A percentile compares a stretch with the other conserved stretches of the same genome.
phyloP scores from a whole-genome alignment of 257 asterid genomes.

The Fraxinus quadrangulata region DNA sequence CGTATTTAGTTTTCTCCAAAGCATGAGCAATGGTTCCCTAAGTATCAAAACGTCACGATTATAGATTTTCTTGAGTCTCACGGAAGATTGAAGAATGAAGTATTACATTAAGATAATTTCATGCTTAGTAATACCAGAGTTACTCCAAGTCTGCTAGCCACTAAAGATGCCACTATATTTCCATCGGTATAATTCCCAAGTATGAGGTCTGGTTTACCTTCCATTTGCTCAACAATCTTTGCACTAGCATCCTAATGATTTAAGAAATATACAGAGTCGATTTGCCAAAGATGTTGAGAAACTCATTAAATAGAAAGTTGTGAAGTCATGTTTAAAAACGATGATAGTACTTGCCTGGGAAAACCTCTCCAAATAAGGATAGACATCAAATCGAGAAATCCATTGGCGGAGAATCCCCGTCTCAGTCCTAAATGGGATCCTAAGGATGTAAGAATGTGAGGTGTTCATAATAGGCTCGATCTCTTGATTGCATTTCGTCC shows the following conservation, averaged over 20 bases:
- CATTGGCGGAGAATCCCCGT: conserved; percentile 70
- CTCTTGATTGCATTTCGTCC: conserved; percentile 73
- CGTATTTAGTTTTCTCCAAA: conserved; percentile 84
- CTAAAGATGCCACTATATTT: conserved; percentile 77
- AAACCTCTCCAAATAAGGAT: conserved; percentile 75
- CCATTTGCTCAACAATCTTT: conserved; percentile 69
- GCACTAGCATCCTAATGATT: conserved; percentile 60
- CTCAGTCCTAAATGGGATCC: conserved; percentile 73
- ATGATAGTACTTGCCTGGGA: conserved; percentile 33
- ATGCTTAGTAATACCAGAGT: conserved; percentile 48
- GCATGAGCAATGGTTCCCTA: conserved; percentile 97
- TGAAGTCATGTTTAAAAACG: background rate
- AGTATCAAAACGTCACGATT: conserved; percentile 2
- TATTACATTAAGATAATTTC: background rate
- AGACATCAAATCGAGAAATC: conserved; percentile 80
- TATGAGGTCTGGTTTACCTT: conserved; percentile 80
- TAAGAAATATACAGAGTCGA: conserved; percentile 8
- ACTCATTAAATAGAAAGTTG: background rate
- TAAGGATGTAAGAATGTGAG: conserved; percentile 60
- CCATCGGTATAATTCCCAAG: conserved; percentile 90
- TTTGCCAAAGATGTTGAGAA: background rate
- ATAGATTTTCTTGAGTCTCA: conserved; percentile 1
- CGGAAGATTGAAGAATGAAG: background rate
- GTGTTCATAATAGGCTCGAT: conserved; percentile 71
- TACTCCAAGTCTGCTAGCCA: conserved; percentile 78